These are phyloP conservation scores for Santalum album DNA, from an alignment of 164 flowering plant genomes.

Conservation along the genomic window DNA sequence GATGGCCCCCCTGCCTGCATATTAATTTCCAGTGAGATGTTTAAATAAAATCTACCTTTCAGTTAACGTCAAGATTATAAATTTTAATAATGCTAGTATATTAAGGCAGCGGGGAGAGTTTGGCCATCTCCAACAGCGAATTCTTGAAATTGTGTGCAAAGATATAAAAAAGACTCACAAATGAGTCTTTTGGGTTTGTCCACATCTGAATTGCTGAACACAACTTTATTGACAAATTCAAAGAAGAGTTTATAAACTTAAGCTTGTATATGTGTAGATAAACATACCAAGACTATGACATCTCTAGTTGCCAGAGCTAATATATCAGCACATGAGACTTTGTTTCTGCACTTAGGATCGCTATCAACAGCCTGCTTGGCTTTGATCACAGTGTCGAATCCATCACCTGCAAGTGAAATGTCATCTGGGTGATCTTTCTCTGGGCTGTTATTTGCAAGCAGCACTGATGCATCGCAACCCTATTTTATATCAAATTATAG, in stretches of 20 bases:
- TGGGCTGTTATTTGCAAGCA: conserved; percentile 17
- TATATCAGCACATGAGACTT: conserved; percentile 54
- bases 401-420: conserved; percentile 46
- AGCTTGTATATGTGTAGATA: background rate
- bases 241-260: too few relatives aligned
- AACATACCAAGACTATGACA: conserved; percentile 32
- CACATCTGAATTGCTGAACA: too few relatives aligned
- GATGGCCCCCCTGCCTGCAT: conserved; percentile 70
- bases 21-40: too few relatives aligned
- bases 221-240: too few relatives aligned
- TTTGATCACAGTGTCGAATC: conserved; percentile 48
- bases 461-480: conserved; percentile 47
- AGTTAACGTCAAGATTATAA: background rate
- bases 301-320: conserved; percentile 50
- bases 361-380: conserved; percentile 49
- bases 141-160: too few relatives aligned
- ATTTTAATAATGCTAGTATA: background rate
- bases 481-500: background rate
- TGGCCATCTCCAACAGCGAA: too few relatives aligned
- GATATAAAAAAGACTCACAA: too few relatives aligned
- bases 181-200: too few relatives aligned
- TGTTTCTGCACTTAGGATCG: conserved; percentile 27
- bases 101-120: too few relatives aligned
- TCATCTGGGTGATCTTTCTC: conserved; percentile 42
- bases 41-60: background rate